Evolutionary conservation across 129 eudicot species (phyloP), one percentile per base, ranked within the genome.

Genomic region (Glebionis coronaria): DNA sequence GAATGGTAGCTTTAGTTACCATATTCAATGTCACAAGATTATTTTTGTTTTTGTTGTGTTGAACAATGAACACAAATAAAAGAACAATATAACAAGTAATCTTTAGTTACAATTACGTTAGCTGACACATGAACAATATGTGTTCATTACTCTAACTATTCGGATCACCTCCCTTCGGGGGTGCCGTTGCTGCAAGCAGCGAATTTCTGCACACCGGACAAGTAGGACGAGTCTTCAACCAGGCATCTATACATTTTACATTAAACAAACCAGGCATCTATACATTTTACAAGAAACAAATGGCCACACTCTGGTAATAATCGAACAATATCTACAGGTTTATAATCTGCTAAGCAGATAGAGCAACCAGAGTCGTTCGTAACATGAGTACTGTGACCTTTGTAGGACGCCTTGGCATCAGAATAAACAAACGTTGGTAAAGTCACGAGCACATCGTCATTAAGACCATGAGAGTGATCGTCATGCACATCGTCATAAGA

Each of bases 121-220:
- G 25, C 25, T 23, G 25, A 23, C 25, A 23, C 25, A 23, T 23
- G 25, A 0, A 0, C 1, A 23, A 23, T 23, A 23, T 23, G 25
- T 23, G 25, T 23, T 23, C 25, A 23, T 23, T 23, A 23, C 2
- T 23, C 2, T 23, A 23, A 23, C 25, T 23, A 23, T 23, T 23
- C 25, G 25, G 25, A 23, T 23, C 25, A 23, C 25, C 25, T 23
- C 25, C 25, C 25, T 23, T 23, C 1, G 25, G 25, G 25, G 25
- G 25, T 23, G 25, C 25, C 25, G 2, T 23, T 2, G 25, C 25
- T 23, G 25, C 63, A 31, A 63, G 38, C 44, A 51, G 23, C 15
- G 10, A n/a, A 14, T 18, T 72, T 25, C 15, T 44, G 67, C 44
- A 51, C 61, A 68, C 40, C 25, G 60, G 74, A 65, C 38, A 23